A percentile compares a stretch with the other conserved stretches of the same genome.
phyloP scores from a whole-genome alignment of 495 filamentous ascomycete genomes.

The Aspergillus homomorphus region DNA sequence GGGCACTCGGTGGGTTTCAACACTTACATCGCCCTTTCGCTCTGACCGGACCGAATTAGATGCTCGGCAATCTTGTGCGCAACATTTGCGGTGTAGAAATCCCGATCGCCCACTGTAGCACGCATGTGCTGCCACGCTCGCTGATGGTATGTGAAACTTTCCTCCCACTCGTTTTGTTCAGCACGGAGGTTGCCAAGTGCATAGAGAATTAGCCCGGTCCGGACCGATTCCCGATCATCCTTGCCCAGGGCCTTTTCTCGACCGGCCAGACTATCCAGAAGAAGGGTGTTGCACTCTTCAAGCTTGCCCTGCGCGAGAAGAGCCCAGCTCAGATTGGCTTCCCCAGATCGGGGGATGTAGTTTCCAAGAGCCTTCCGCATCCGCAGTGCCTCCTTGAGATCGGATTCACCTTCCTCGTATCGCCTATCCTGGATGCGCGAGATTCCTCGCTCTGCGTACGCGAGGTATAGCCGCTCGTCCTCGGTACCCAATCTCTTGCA shows the following conservation, averaged over 20 bases:
- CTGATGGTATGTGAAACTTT: constrained; percentile 26
- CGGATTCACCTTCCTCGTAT: background rate
- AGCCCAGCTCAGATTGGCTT: constrained; percentile 2
- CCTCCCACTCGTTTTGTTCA: constrained; percentile 17
- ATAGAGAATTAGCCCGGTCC: constrained; percentile 31
- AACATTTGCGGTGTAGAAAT: constrained; percentile 25
- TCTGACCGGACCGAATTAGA: constrained; percentile 17
- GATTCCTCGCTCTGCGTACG: constrained; percentile 13
- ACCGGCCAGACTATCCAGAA: constrained; percentile 14
- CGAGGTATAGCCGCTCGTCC: constrained; percentile 18
- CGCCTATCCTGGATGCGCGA: constrained; percentile 5
- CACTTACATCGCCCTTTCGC: constrained; percentile 26
- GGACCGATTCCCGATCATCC: constrained; percentile 21
- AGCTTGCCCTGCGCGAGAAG: constrained; percentile 6
- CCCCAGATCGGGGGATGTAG: constrained; percentile 1
- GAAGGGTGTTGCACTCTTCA: constrained; percentile 2
- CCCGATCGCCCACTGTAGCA: constrained; percentile 24
- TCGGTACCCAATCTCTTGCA: background rate
- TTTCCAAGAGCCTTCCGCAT: constrained; percentile 3
- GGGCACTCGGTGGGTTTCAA: too few species aligned
- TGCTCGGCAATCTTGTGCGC: constrained; percentile 32
- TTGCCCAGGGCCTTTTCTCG: constrained; percentile 15
- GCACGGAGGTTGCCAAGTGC: background rate
- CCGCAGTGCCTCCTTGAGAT: background rate
- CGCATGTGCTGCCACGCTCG: constrained; percentile 21